Base-by-base conservation (phyloP, 768 basidiomycete species). In the Suillus tomentosus region DNA sequence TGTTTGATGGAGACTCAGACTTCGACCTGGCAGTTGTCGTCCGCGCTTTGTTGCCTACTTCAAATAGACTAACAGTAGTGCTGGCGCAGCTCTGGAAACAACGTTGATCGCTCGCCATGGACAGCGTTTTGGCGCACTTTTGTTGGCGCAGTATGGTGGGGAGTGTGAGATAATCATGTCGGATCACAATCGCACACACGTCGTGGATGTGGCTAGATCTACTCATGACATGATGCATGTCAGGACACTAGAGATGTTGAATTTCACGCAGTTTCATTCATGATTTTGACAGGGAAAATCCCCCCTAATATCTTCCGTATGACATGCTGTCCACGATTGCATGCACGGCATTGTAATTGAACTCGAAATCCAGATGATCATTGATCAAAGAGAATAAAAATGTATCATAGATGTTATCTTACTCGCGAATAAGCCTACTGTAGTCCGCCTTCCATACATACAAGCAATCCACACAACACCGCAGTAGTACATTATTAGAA, bases 401-500 rank as follows among this genome's bases (percentile, higher is more conserved):
- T 15, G 50, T 53, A 53, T 31, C 17, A 17, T 53, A 53, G 51
- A 17, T 27, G 27, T n/a, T 47, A 50, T 48, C 22, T 50, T 24
- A 50, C 24, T 50, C 14, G 15, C 3, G 31, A 31, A 53, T 27
- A 51, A 54, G 68, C 70, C 51, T 17, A 50, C 36, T 19, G 15
- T 58, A 58, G 19, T 58, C 37, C 40, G 55, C 42, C 55, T 50
- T 45, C 24, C 22, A 39, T 63, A 24, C 3, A 47, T 47, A 54
- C 42, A 62, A 39, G 31, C 22, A 14, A 59, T 56, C 60, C 40
- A 34, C 56, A 31, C 14, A 24, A 62, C 62, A 37, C 15, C 5
- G 60, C 64, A 27, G 17, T 43, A 60, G 63, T 65, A 63, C 53
- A 65, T 43, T 56, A 58, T 45, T 55, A 37, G 24, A 47, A 53